These are phyloP conservation scores for Fusarium zealandicum DNA, from an alignment of 2,329 filamentous ascomycete species.

Conservation along the genomic window DNA sequence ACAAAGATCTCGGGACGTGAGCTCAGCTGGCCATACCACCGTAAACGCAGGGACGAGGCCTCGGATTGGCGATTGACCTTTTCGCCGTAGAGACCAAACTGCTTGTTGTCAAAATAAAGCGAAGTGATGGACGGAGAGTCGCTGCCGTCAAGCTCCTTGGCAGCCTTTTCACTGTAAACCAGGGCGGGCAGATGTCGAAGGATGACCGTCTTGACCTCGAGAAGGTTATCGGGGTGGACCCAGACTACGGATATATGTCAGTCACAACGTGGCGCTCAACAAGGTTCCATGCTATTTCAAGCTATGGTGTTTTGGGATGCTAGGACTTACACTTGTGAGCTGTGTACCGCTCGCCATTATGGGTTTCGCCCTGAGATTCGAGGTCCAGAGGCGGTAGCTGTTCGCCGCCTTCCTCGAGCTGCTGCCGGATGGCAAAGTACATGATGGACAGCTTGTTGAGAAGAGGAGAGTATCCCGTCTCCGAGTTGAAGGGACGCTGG, in stretches of 20 bases:
- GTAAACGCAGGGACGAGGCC: constrained; percentile 81
- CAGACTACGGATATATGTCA: constrained; percentile 66
- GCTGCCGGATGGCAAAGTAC: constrained; percentile 92
- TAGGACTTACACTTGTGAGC: constrained; percentile 79
- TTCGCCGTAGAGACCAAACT: constrained; percentile 84
- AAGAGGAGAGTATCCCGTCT: constrained; percentile 85
- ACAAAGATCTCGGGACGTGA: constrained; percentile 81
- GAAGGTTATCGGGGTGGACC: constrained; percentile 93
- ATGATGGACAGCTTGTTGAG: constrained; percentile 91
- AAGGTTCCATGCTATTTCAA: not conserved
- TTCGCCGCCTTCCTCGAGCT: constrained; percentile 66
- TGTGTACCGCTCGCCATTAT: constrained; percentile 76
- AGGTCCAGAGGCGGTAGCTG: constrained; percentile 54
- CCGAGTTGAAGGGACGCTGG: constrained; percentile 92
- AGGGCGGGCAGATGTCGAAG: constrained; percentile 88
- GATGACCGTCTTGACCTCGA: constrained; percentile 97
- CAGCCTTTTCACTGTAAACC: constrained; percentile 87
- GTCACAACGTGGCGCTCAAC: not conserved
- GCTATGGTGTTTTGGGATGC: not conserved
- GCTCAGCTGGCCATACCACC: constrained; percentile 89
- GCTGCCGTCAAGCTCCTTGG: constrained; percentile 80
- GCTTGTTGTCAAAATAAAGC: constrained; percentile 90
- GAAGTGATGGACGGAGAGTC: constrained; percentile 93
- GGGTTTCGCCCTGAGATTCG: constrained; percentile 62
- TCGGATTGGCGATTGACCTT: constrained; percentile 81